Evolutionary conservation across 2,329 filamentous ascomycete genomes (phyloP), one percentile per base, ranked within the genome.

Genomic region (Cladosporium colombiae): DNA sequence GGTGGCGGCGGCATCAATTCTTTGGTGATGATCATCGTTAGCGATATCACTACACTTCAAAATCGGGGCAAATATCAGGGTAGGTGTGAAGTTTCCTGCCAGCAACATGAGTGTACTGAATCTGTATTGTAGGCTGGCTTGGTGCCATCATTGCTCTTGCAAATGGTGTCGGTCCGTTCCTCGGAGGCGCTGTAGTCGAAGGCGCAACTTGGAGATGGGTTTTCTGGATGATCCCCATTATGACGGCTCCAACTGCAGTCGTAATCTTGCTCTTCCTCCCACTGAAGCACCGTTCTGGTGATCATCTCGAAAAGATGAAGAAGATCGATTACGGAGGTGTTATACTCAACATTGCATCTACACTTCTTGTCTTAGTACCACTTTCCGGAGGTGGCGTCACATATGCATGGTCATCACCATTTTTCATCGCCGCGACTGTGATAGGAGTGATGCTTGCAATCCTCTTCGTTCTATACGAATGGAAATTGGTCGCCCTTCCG

Each of bases 21-120:
- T 40, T 73, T 85, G 3, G 75, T 80, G 3, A 80, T 81, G n/a
- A 78, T 85, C 59, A 79, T 86, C 23, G 76, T 85, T 18, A 82
- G 78, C 31, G 84, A 86, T 61, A 72, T 86, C 3, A 79, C 85
- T 0, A 80, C 82, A 1, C 73, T 86, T 4, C 73, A 79, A 6
- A 77, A 84, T 67, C 74, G 84, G 55, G 80, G 79, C 11, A 75
- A 79, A 21, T 84, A 79, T 65, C 75, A 80, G 55, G 78, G 75
- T 5, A 74, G 16, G 29, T 35, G 5, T 25, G 11, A 1, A 2
- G 2, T 33, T 33, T 33, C 27, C 10, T 53, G 4, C 3, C 11
- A 53, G 40, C 23, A 27, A n/a, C 33, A 1, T 5, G 2, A 10
- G 29, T 4, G 29, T 37, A 21, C 59, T 62, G 7, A 62, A 18